A percentile compares a stretch with the other conserved stretches of the same genome.
These are phyloP conservation scores for Fragosphaeria purpurea DNA, from an alignment of 2,329 filamentous ascomycete species.

Conservation along the genomic window DNA sequence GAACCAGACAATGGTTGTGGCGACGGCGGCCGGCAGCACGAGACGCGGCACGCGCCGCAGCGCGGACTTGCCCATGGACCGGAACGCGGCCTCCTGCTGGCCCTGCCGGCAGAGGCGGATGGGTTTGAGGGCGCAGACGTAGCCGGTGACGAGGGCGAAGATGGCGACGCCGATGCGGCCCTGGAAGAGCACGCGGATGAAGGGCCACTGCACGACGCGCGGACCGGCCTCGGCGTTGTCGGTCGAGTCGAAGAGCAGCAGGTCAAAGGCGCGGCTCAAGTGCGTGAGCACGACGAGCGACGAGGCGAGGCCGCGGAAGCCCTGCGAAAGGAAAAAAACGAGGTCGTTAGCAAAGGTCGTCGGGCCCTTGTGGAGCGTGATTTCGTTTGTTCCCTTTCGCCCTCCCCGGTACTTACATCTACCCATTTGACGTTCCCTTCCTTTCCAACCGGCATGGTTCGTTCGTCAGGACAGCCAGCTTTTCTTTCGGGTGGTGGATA, in stretches of 20 bases:
- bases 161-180: constrained; percentile 57
- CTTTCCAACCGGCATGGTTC: constrained; percentile 30
- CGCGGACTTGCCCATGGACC: constrained; percentile 44
- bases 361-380: neutral
- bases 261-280: constrained; percentile 38
- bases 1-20: constrained; percentile 44
- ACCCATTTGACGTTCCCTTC: constrained; percentile 49
- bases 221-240: constrained; percentile 32
- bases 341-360: constrained; percentile 1
- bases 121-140: constrained; percentile 53
- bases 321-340: constrained; percentile 23
- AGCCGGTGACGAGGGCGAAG: constrained; percentile 56
- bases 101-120: constrained; percentile 45
- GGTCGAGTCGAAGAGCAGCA: constrained; percentile 18
- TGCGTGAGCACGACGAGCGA: constrained; percentile 46
- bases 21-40: constrained; percentile 45
- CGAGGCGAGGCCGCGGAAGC: constrained; percentile 45
- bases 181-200: constrained; percentile 48
- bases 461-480: no score
- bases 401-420: constrained; percentile 35
- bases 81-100: constrained; percentile 42
- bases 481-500: no score
- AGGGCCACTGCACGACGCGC: constrained; percentile 45
- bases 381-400: no score
- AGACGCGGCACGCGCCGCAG: constrained; percentile 49